Evolutionary conservation across 805 yeast genomes (phyloP).

Genomic region (Wickerhamomyces mucosus): DNA sequence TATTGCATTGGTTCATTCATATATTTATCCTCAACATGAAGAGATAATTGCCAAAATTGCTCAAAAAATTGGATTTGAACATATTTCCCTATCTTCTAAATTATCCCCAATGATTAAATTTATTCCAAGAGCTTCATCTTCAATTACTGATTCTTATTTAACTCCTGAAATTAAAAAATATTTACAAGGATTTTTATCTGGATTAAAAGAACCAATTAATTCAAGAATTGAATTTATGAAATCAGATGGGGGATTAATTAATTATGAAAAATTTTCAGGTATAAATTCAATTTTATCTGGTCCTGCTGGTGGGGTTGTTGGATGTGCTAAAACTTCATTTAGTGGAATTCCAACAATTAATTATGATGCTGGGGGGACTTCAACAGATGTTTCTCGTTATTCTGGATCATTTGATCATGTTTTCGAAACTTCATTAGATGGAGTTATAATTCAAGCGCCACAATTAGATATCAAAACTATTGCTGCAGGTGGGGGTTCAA

Average conservation of each 20-base stretch:
- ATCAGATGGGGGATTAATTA: slow-evolving; percentile 91
- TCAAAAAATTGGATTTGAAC: slow-evolving; percentile 51
- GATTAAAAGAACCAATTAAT: slow-evolving; percentile 39
- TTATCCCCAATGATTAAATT: slow-evolving; percentile 74
- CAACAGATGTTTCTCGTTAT: slow-evolving; percentile 75
- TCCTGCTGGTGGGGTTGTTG: slow-evolving; percentile 98
- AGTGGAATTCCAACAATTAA: slow-evolving; percentile 60
- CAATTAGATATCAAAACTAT: slow-evolving; percentile 76
- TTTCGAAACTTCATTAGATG: slow-evolving; percentile 78
- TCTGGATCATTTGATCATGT: slow-evolving; percentile 69
- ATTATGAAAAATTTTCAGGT: slow-evolving; percentile 78
- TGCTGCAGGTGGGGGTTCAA: slow-evolving; percentile 82
- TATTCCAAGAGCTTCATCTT: slow-evolving; percentile 66
- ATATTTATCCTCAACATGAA: slow-evolving; percentile 68
- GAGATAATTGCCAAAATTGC: slow-evolving; percentile 50
- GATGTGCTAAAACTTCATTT: slow-evolving; percentile 78
- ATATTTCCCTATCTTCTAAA: slow-evolving; percentile 59
- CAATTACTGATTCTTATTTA: slow-evolving; percentile 74
- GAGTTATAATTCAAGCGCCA: slow-evolving; percentile 76
- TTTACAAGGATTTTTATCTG: slow-evolving; percentile 48
- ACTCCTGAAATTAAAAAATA: slow-evolving; percentile 72
- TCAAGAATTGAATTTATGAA: slow-evolving; percentile 78
- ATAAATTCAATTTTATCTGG: slow-evolving; percentile 84
- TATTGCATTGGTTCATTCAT: slow-evolving; percentile 63
- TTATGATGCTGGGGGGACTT: slow-evolving; percentile 89